Evolutionary conservation across 2,329 filamentous ascomycete genomes (phyloP), one percentile per base, ranked within the genome.

Genomic region (Cladophialophora bantiana): DNA sequence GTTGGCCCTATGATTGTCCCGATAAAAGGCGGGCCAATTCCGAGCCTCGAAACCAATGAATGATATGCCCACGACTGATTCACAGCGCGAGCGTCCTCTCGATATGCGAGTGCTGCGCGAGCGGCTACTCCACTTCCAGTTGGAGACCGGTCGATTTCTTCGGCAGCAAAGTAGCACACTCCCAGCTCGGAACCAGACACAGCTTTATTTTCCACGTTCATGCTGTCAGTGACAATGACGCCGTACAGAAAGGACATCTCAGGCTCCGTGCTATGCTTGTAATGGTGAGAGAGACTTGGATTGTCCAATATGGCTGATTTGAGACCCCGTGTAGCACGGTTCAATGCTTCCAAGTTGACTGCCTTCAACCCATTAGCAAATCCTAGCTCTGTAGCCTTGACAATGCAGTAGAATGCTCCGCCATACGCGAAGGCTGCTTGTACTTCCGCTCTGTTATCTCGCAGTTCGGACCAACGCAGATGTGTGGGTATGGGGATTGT

Each of bases 81-180:
- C 66, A 5, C 1, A 35, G 4, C n/a, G 18, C 73, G 65, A 12
- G 67, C 10, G 0, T 74, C 74, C 62, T 78, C 76, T 2, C 74
- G 73, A 70, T 78, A 68, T 15, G 78, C 78, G 7, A 79, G 71
- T 7, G 78, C 77, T 67, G 78, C 73, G 2, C 78, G 73, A 3
- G 78, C 78, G 7, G 76, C 74, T 7, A 80, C 78, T 60, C 76
- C 79, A 13, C 75, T 74, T 2, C 78, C 78, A 9, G 78, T 80
- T 1, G 75, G 77, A 59, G 78, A 77, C 18, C 82, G 77, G 71
- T 86, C 83, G 50, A 85, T 78, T 67, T 83, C 79, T 60, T 80
- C 78, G 34, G 82, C 78, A 0, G 80, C 81, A 66, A 83, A 81
- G 73, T 79, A 80, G 70, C 80, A 83, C 0, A 83, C 66, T 0